phyloP scores from a whole-genome alignment of 306 rosid genomes.

The cucumber (Cucumis sativus) region DNA sequence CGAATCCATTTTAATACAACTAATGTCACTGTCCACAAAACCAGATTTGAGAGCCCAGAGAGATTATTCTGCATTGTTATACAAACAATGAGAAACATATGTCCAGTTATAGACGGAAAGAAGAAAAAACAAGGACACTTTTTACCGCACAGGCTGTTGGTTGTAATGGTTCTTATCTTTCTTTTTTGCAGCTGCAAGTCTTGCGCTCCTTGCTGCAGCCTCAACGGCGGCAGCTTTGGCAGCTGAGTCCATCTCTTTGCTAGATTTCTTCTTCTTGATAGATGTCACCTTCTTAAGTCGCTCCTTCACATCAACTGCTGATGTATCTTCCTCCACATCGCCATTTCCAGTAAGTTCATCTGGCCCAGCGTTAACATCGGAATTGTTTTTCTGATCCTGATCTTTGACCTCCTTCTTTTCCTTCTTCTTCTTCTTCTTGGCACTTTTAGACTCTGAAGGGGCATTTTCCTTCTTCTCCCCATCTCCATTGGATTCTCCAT shows the following conservation, averaged over 20 bases:
- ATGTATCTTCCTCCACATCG: constrained; percentile 44
- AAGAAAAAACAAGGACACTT: constrained; percentile 7
- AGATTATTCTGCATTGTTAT: constrained; percentile 46
- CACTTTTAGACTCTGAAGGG: constrained; percentile 39
- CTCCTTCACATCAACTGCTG: constrained; percentile 70
- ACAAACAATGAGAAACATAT: constrained; percentile 52
- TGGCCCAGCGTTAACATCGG: constrained; percentile 30
- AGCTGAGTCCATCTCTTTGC: constrained; percentile 74
- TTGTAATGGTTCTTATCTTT: constrained; percentile 92
- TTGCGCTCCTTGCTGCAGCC: constrained; percentile 81
- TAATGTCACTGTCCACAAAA: constrained; percentile 26
- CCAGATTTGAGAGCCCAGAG: constrained; percentile 29
- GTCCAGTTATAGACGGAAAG: constrained; percentile 30
- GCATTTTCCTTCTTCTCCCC: constrained; percentile 58
- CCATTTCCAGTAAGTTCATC: constrained; percentile 29
- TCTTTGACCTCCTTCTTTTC: constrained; percentile 82
- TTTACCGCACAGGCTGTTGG: constrained; percentile 80
- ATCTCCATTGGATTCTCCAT: constrained; percentile 33
- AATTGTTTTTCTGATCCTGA: constrained; percentile 43
- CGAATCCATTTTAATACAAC: constrained; percentile 32
- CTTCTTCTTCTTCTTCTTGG: constrained; percentile 93
- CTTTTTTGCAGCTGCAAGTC: constrained; percentile 83
- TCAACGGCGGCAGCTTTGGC: constrained; percentile 81
- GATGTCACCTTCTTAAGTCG: constrained; percentile 70
- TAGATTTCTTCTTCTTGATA: constrained; percentile 70